A percentile compares a stretch with the other conserved stretches of the same genome.
These are phyloP conservation scores for Quercus alba DNA, from an alignment of 306 rosid genomes.

Conservation along the genomic window DNA sequence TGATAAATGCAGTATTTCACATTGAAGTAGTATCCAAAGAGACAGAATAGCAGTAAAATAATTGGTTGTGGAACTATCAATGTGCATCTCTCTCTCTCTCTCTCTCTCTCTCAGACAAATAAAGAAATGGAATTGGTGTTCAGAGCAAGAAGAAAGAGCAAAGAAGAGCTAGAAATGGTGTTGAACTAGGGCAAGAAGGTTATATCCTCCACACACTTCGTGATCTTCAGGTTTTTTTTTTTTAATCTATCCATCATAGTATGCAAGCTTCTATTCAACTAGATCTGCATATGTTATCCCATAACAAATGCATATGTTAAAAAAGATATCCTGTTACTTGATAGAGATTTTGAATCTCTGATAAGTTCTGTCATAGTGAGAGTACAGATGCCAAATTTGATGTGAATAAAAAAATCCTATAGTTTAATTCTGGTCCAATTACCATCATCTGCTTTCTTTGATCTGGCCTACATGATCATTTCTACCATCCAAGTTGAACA, in stretches of 20 bases:
- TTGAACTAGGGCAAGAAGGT: constrained; percentile 39
- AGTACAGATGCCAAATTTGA: not conserved
- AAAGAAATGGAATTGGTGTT: constrained; percentile 31
- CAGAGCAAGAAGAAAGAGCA: constrained; percentile 20
- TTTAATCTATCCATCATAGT: not conserved
- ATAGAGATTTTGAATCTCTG: not conserved
- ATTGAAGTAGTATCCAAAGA: too few species aligned
- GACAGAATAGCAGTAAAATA: too few species aligned
- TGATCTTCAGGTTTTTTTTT: constrained; percentile 42
- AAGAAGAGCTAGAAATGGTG: constrained; percentile 33
- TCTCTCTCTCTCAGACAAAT: not conserved
- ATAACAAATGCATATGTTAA: not conserved
- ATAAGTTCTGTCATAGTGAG: not conserved
- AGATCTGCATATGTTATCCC: not conserved
- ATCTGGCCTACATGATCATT: not conserved
- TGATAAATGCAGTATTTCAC: too few species aligned
- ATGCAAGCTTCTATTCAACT: not conserved
- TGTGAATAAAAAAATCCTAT: not conserved
- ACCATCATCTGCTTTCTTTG: too few species aligned
- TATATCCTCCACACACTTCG: constrained; percentile 32
- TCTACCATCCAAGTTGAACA: not conserved
- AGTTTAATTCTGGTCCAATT: not conserved
- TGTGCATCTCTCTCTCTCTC: not conserved
- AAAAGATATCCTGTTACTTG: not conserved
- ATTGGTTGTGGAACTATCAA: too few species aligned